Evolutionary conservation across 768 basidiomycete species (phyloP).

Genomic region (Boletales sp.): DNA sequence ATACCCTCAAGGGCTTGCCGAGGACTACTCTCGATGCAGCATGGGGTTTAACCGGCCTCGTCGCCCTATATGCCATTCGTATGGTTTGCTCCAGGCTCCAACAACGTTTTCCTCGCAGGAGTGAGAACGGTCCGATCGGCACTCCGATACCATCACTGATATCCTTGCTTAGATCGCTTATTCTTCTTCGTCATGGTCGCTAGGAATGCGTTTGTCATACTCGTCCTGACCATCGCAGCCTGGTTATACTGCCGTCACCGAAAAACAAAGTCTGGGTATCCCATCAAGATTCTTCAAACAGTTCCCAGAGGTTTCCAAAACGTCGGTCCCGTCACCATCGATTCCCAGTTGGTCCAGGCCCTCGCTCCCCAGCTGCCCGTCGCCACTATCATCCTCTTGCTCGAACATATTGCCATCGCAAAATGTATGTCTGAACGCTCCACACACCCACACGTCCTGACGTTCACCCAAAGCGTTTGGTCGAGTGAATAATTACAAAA

Average conservation of each 20-base stretch:
- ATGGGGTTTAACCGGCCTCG: slow-evolving; percentile 78
- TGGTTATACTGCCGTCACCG: slow-evolving; percentile 79
- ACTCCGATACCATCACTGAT: neutral
- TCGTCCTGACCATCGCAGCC: slow-evolving; percentile 82
- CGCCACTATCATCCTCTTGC: slow-evolving; percentile 82
- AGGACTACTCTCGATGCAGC: slow-evolving; percentile 78
- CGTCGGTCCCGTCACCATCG: slow-evolving; percentile 45
- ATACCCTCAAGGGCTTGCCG: slow-evolving; percentile 83
- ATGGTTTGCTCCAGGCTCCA: slow-evolving; percentile 47
- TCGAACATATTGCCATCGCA: slow-evolving; percentile 97
- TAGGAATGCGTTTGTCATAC: slow-evolving; percentile 83
- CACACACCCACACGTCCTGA: slow-evolving; percentile 7
- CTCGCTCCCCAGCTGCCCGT: slow-evolving; percentile 76
- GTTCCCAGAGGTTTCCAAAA: slow-evolving; percentile 85
- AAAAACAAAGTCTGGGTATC: slow-evolving; percentile 57
- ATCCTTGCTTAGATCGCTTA: slow-evolving; percentile 44
- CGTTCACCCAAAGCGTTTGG: slow-evolving; percentile 70
- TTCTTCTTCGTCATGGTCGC: slow-evolving; percentile 79
- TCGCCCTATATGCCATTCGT: slow-evolving; percentile 67
- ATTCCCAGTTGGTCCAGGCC: slow-evolving; percentile 53
- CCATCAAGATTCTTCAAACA: slow-evolving; percentile 77
- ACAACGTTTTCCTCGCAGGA: slow-evolving; percentile 57
- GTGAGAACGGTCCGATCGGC: slow-evolving; percentile 34
- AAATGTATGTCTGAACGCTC: slow-evolving; percentile 55
- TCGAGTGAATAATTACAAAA: slow-evolving; percentile 91